Percentiles rank a stretch among this genome's conserved stretches.
phyloP scores from a whole-genome alignment of 1,139 yeast species.

The Waltiozyma sp. region DNA sequence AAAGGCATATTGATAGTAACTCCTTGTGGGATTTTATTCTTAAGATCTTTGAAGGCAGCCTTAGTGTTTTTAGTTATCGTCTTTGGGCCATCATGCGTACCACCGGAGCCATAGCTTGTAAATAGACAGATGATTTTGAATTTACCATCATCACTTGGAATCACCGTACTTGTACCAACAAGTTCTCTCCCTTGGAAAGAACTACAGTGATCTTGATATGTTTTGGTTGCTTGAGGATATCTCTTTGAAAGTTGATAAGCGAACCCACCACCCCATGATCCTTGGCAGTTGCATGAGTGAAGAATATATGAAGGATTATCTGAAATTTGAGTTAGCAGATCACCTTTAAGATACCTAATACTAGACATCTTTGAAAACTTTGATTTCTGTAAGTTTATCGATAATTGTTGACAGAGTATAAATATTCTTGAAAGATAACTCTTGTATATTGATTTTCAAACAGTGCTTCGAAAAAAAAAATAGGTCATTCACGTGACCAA shows the following conservation, averaged over 20 bases:
- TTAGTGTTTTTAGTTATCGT: constrained; percentile 39
- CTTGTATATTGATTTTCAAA: too few species aligned
- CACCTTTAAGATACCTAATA: constrained; percentile 49
- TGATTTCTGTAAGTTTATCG: too few species aligned
- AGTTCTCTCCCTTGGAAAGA: constrained; percentile 21
- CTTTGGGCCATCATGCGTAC: constrained; percentile 28
- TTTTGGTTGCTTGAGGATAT: constrained; percentile 41
- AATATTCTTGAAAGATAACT: too few species aligned
- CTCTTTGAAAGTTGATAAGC: constrained; percentile 40
- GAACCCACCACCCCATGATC: constrained; percentile 82
- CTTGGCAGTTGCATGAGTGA: constrained; percentile 74
- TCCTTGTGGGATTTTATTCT: constrained; percentile 3
- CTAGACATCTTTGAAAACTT: too few species aligned
- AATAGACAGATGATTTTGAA: constrained; percentile 51
- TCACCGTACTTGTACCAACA: constrained; percentile 44
- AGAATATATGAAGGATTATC: constrained; percentile 20
- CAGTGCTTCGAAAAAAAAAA: too few species aligned
- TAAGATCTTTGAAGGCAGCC: constrained; percentile 35
- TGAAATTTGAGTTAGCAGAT: constrained; percentile 40
- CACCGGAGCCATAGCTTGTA: constrained; percentile 37
- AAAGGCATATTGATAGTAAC: constrained; percentile 41
- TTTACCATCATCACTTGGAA: constrained; percentile 24
- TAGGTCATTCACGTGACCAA: too few species aligned
- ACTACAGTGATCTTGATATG: constrained; percentile 39
- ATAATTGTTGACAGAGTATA: too few species aligned